Percentiles rank a stretch among this genome's conserved stretches.
Conservation (phyloP, 2,329 filamentous ascomycete genomes). For the Trichoderma sp. region DNA sequence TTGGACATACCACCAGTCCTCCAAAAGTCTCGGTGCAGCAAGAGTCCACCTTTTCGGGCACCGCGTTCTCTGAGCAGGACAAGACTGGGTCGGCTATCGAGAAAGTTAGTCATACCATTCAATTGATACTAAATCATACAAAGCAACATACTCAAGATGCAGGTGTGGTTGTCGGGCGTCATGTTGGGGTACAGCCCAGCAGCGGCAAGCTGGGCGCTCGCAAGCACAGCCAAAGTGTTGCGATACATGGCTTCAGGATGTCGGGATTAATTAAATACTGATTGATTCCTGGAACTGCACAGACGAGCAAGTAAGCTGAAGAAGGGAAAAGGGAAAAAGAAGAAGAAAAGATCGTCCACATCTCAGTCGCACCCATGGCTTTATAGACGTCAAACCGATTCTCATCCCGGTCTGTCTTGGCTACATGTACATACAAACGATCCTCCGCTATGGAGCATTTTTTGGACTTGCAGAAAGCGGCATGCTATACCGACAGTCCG, state of each 20-base stretch:
- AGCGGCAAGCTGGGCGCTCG: constrained; percentile 32
- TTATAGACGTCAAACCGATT: background rate
- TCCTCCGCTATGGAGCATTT: background rate
- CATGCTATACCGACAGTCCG: background rate
- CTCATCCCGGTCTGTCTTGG: background rate
- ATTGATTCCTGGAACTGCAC: background rate
- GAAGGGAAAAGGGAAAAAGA: background rate
- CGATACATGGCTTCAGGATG: constrained; percentile 27
- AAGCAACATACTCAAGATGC: constrained; percentile 42
- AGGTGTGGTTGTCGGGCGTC: constrained; percentile 56
- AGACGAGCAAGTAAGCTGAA: background rate
- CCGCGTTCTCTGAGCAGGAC: constrained; percentile 50
- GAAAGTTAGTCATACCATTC: background rate
- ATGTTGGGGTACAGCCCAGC: constrained; percentile 44
- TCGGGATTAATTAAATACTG: background rate
- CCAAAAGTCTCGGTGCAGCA: constrained; percentile 67
- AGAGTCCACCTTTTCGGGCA: constrained; percentile 50
- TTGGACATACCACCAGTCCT: constrained; percentile 48
- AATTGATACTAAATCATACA: background rate
- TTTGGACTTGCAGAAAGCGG: background rate
- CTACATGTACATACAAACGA: background rate
- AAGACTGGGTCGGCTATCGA: constrained; percentile 30
- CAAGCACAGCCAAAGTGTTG: constrained; percentile 25
- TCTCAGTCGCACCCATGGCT: background rate
- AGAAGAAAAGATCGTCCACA: background rate